Evolutionary conservation across 73 alveolate species (phyloP), one percentile per base, ranked within the genome.

Genomic region (Symbiodinium pilosum): DNA sequence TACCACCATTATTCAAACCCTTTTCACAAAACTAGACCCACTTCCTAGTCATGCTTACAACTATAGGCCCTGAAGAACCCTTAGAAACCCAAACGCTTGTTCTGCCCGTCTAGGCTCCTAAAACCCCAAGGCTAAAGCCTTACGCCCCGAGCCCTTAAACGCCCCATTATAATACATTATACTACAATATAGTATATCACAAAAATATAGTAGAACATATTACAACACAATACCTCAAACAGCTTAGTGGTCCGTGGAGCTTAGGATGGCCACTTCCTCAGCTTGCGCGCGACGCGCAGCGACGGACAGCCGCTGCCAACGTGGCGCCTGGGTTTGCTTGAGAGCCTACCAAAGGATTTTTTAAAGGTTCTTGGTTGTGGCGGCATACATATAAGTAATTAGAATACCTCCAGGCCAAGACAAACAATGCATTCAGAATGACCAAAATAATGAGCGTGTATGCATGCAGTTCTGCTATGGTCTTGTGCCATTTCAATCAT

Each of bases 241-340:
- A 56, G 4, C 14, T 3, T 18, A 64, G 11, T 26, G 16, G 36
- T 3, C 6, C 30, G 59, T 9, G 30, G 38, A 34, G 34, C 3
- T 38, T 28, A 64, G 81, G 81, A 64, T 20, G 81, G 81, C 21
- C 39, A 64, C 9, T 32, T 18, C 41, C 81, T 64, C 20, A 28
- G 0, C 20, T 38, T 64, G 20, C 81, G 30, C 30, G 81, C 81
- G 41, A 38, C 38, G 81, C 88, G 87, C 30, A 39, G 97, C 75
- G 88, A 91, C 43, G 97, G 97, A 16, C 51, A 41, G 40, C 97
- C 75, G 43, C 81, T 91, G 89, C 97, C 97, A 8, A 28, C 38
- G 41, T 91, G 97, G 97, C 41, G 34, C 81, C 81, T 64, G 81
- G 81, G 38, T 28, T 26, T n/a, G 73, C 73, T 16, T 54, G 73